Conservation (phyloP, 148 eudicot species). For the Camellia granthamiana region DNA sequence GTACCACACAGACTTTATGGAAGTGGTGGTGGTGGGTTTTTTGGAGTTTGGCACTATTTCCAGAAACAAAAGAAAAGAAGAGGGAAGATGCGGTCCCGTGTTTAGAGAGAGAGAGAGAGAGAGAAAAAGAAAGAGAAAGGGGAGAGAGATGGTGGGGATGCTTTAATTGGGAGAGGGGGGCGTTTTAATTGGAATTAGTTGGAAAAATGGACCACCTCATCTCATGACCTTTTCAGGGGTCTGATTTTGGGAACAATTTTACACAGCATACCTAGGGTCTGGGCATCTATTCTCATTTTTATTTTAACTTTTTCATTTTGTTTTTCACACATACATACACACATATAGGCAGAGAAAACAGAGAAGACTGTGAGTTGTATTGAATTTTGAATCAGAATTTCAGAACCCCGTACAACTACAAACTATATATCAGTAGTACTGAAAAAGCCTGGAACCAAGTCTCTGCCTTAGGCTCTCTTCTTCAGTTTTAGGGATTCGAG, state of each 20-base stretch:
- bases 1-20: background rate
- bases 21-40: background rate
- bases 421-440: too few species aligned
- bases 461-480: background rate
- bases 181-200: slow-evolving; percentile 63
- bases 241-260: slow-evolving; percentile 34
- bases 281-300: slow-evolving; percentile 15
- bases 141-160: slow-evolving; percentile 13
- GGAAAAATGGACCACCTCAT: slow-evolving; percentile 57
- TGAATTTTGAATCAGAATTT: slow-evolving; percentile 15
- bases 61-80: background rate
- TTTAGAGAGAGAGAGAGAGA: slow-evolving; percentile 12
- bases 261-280: background rate
- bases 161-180: slow-evolving; percentile 17
- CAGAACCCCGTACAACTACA: background rate
- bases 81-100: slow-evolving; percentile 33
- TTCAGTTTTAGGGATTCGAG: slow-evolving; percentile 26
- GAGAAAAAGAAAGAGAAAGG: background rate
- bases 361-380: background rate
- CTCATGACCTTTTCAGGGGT: slow-evolving; percentile 26
- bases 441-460: slow-evolving; percentile 28
- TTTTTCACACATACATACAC: background rate
- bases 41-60: background rate
- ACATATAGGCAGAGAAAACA: background rate
- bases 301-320: background rate